These are phyloP conservation scores for Acacia confusa DNA, from an alignment of 306 rosid genomes.

Conservation along the genomic window DNA sequence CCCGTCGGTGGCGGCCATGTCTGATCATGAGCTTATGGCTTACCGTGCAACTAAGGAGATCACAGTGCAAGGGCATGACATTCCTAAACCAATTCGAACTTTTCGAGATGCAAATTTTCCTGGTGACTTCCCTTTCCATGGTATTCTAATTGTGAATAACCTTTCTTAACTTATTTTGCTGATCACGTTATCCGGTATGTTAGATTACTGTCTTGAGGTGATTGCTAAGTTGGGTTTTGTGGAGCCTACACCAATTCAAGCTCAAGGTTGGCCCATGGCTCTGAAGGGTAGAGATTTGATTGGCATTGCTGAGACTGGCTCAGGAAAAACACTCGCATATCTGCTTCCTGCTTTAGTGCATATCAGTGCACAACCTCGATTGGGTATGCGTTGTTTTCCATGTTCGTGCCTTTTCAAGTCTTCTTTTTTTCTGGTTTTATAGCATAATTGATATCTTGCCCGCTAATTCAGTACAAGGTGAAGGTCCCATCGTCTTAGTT, in stretches of 20 bases:
- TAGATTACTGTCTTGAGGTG: constrained; percentile 82
- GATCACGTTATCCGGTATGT: constrained; percentile 29
- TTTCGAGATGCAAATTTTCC: constrained; percentile 84
- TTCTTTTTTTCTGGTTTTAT: background rate
- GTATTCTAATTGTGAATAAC: constrained; percentile 16
- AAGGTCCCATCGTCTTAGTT: constrained; percentile 84
- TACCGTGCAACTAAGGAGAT: constrained; percentile 71
- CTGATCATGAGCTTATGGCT: constrained; percentile 63
- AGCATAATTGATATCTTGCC: constrained; percentile 29
- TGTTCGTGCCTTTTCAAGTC: background rate
- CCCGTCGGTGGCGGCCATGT: constrained; percentile 63
- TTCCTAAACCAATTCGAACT: constrained; percentile 71
- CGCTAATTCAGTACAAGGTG: constrained; percentile 61
- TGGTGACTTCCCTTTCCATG: constrained; percentile 49
- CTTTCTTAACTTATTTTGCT: background rate
- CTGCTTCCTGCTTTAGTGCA: constrained; percentile 88
- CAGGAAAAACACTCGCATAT: constrained; percentile 93
- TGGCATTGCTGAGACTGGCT: constrained; percentile 99
- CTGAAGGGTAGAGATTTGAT: constrained; percentile 89
- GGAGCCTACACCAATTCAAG: constrained; percentile 96
- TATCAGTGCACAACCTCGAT: constrained; percentile 85
- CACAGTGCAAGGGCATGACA: constrained; percentile 80
- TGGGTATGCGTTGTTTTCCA: constrained; percentile 51
- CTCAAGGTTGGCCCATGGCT: constrained; percentile 99
- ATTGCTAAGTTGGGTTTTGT: constrained; percentile 89